Evolutionary conservation across 2,329 filamentous ascomycete genomes (phyloP), one percentile per base, ranked within the genome.

Genomic region (Botrytis medusae): DNA sequence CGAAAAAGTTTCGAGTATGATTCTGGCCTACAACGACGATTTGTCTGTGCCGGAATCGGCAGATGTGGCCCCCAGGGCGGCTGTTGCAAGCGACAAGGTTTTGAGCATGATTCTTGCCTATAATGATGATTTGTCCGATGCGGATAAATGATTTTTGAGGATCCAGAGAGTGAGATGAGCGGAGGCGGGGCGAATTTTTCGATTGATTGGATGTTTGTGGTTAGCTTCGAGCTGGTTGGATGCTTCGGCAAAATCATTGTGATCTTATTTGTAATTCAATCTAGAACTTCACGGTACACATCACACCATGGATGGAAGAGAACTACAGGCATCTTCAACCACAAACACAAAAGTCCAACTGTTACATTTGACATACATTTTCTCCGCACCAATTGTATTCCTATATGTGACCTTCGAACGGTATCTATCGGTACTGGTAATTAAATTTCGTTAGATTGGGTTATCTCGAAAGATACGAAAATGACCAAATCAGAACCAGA

Each of bases 1-100:
- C 32, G 57, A 32, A 16, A 29, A 34, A 59, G 57, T 59, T 34
- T 59, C 32, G 57, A 59, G 32, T 32, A 59, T 59, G 57, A 59
- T 59, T 20, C 20, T 59, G 20, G 32, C 32, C 10, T 61, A 61
- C 34, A 61, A 61, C 32, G 59, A 61, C 32, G 59, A 61, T 40
- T 61, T 61, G 59, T 61, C 59, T 34, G 32, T 34, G 59, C 59
- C 59, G 10, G 32, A 61, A 61, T 61, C 59, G 34, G 59, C 59
- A 61, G 57, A 59, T 59, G 29, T 59, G 7, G 12, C 7, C 20
- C n/a, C 14, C 14, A 51, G 57, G 32, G 32, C 59, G 20, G 59
- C 59, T 25, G 59, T 61, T 25, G 32, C 59, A 32, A 61, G 59
- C 20, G 59, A 40, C 59, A 61, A 37, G 34, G 59, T 61, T 61